These are phyloP conservation scores for Leucocoprinus birnbaumii DNA, from an alignment of 768 basidiomycete species.

Conservation along the genomic window DNA sequence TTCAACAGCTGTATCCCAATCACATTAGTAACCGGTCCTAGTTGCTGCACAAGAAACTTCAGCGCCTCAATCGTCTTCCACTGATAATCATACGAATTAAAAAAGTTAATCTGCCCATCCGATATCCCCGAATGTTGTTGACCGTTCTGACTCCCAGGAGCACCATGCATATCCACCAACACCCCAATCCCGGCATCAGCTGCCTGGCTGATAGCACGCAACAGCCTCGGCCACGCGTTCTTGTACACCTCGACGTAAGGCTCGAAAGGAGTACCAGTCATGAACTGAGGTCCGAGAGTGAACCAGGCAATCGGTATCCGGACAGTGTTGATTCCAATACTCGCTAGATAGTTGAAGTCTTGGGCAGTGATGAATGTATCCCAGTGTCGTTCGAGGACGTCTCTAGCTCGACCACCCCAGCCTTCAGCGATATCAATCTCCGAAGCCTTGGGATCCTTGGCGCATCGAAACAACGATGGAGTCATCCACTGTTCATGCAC, in stretches of 20 bases:
- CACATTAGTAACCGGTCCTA: conserved; percentile 46
- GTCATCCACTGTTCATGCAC: conserved; percentile 78
- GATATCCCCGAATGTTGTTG: conserved; percentile 71
- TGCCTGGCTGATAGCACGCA: conserved; percentile 62
- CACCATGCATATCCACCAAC: conserved; percentile 65
- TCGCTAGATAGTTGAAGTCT: conserved; percentile 67
- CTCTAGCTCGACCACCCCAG: conserved; percentile 49
- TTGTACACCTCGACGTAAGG: conserved; percentile 47
- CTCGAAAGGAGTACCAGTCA: conserved; percentile 66
- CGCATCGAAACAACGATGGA: conserved; percentile 60
- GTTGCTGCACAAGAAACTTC: conserved; percentile 35
- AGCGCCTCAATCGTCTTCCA: conserved; percentile 52
- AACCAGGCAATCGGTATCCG: conserved; percentile 64
- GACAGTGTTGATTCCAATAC: conserved; percentile 67
- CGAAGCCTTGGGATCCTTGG: conserved; percentile 43
- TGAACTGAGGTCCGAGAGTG: conserved; percentile 52
- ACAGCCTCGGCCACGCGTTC: conserved; percentile 67
- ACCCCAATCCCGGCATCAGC: conserved; percentile 62
- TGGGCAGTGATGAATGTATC: conserved; percentile 63
- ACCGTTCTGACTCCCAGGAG: conserved; percentile 74
- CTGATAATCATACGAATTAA: conserved; percentile 40
- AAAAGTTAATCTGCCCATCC: conserved; percentile 45
- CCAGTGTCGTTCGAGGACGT: conserved; percentile 71
- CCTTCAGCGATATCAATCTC: conserved; percentile 70
- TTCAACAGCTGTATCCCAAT: conserved; percentile 63